Conservation (phyloP, 768 basidiomycete genomes). For the Mycena filopes region DNA sequence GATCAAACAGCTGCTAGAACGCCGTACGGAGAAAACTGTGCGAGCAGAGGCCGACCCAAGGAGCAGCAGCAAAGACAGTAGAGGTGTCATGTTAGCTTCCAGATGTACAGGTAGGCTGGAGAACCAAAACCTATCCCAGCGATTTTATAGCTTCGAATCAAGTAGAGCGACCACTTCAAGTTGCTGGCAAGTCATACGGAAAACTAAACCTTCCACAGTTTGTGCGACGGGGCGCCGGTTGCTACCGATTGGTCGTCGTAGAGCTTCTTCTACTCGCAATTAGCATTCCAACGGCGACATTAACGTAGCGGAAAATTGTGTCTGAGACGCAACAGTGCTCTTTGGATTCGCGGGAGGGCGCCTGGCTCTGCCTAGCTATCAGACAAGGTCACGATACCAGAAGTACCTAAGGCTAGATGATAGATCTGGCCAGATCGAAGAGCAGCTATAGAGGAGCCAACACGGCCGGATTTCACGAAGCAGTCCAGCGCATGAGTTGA, state of each 20-base stretch:
- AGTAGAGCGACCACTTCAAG: background rate
- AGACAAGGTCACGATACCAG: too few relatives aligned
- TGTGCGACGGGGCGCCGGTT: conserved; percentile 11
- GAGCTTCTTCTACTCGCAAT: background rate
- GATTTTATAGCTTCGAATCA: background rate
- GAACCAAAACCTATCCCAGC: background rate
- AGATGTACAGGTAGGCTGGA: background rate
- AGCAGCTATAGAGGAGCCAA: too few relatives aligned
- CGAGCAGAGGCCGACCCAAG: background rate
- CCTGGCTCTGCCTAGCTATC: too few relatives aligned
- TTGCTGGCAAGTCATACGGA: conserved; percentile 4
- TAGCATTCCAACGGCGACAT: background rate
- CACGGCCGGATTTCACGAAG: too few relatives aligned
- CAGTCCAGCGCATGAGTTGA: too few relatives aligned
- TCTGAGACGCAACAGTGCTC: background rate
- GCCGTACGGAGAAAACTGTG: conserved; percentile 1
- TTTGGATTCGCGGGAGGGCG: too few relatives aligned
- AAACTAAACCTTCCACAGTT: conserved; percentile 3
- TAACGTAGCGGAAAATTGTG: conserved; percentile 4
- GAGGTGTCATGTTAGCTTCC: background rate
- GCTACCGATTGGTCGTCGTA: background rate
- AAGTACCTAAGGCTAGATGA: too few relatives aligned
- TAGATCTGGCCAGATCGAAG: too few relatives aligned
- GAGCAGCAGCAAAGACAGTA: conserved; percentile 5
- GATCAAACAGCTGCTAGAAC: too few relatives aligned